phyloP scores from a whole-genome alignment of 1,139 yeast species.

The Kazachstania sp. region DNA sequence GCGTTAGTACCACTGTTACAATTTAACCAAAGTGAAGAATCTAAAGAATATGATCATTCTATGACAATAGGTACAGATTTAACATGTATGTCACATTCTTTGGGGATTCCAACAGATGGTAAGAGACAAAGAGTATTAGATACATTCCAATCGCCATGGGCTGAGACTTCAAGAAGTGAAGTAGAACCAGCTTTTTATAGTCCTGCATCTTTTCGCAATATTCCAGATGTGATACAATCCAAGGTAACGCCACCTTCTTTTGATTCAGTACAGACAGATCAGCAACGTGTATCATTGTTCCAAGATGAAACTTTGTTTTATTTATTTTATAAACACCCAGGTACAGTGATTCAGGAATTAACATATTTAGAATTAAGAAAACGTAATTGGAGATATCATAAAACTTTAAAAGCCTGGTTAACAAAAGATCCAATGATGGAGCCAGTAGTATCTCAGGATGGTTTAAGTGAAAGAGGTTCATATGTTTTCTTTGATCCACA shows the following conservation, averaged over 20 bases:
- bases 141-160: conserved; percentile 89
- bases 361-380: conserved; percentile 85
- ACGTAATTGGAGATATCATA: conserved; percentile 96
- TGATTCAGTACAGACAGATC: conserved; percentile 41
- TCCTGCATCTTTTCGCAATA: conserved; percentile 37
- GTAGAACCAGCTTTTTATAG: conserved; percentile 68
- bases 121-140: conserved; percentile 41
- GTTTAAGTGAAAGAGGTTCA: conserved; percentile 86
- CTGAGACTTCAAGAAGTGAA: conserved; percentile 79
- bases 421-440: conserved; percentile 90
- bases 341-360: conserved; percentile 86
- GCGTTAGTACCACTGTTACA: conserved; percentile 63
- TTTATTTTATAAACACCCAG: conserved; percentile 88
- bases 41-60: conserved; percentile 25
- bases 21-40: conserved; percentile 21
- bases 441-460: conserved; percentile 66
- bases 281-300: conserved; percentile 63
- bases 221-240: conserved; percentile 32
- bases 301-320: conserved; percentile 91
- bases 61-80: conserved; percentile 81
- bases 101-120: conserved; percentile 25
- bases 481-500: conserved; percentile 94
- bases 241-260: conserved; percentile 28
- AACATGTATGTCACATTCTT: conserved; percentile 52
- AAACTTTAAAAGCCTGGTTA: conserved; percentile 91